A percentile compares a stretch with the other conserved stretches of the same genome.
phyloP scores from a whole-genome alignment of 2,329 filamentous ascomycete species.

The Aureobasidium sp. region DNA sequence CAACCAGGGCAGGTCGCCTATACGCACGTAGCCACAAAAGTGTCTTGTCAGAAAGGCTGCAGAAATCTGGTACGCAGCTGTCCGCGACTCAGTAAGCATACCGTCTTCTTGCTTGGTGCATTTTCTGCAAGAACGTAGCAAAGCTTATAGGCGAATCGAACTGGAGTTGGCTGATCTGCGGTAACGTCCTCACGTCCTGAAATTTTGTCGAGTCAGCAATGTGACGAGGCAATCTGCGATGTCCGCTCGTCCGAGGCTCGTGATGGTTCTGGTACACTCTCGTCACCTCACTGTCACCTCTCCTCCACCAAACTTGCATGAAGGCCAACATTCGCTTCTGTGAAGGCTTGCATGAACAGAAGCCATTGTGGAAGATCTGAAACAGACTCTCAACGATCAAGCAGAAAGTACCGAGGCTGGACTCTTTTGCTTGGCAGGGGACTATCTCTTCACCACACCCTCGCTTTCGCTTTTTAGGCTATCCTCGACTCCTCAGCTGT shows the following conservation, averaged over 20 bases:
- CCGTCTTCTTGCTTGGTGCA: not conserved
- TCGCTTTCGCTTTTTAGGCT: not conserved
- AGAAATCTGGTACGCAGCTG: conserved; percentile 1
- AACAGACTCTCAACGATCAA: not conserved
- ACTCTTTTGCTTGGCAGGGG: not conserved
- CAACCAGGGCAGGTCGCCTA: not conserved
- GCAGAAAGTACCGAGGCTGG: not conserved
- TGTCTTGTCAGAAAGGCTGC: not conserved
- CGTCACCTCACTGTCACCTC: not conserved
- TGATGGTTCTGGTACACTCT: not conserved
- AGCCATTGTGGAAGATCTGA: not conserved
- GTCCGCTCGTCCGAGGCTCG: not conserved
- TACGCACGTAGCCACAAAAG: not conserved
- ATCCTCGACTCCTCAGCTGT: too few relatives aligned
- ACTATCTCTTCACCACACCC: not conserved
- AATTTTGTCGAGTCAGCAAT: not conserved
- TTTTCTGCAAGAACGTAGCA: not conserved
- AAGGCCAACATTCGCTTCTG: not conserved
- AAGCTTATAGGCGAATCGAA: conserved; percentile 2
- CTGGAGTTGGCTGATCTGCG: not conserved
- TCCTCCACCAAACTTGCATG: not conserved
- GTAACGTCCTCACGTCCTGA: not conserved
- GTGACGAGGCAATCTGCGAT: not conserved
- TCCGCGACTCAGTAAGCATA: not conserved
- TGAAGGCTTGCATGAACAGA: not conserved